A percentile compares a stretch with the other conserved stretches of the same genome.
Evolutionary conservation across 768 basidiomycete species (phyloP).

Genomic region (Termitomyces sp.): DNA sequence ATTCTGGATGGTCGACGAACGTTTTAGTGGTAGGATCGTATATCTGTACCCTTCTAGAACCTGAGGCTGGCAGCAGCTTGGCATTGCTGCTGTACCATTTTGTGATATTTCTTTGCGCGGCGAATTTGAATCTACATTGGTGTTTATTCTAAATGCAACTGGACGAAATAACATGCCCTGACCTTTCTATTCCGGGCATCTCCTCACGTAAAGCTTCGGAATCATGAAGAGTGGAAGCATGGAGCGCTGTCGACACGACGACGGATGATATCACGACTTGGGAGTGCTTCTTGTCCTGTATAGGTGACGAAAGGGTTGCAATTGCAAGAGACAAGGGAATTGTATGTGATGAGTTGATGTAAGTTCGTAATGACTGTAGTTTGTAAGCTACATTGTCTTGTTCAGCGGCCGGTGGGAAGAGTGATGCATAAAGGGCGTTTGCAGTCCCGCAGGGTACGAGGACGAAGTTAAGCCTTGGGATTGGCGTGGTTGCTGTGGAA

Average conservation of each 20-base stretch:
- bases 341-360: constrained; percentile 30
- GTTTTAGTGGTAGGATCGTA: constrained; percentile 49
- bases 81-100: constrained; percentile 65
- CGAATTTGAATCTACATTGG: constrained; percentile 68
- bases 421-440: constrained; percentile 80
- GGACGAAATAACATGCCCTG: neutral
- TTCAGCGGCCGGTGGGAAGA: constrained; percentile 50
- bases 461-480: constrained; percentile 34
- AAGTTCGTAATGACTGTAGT: constrained; percentile 51
- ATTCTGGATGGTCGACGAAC: constrained; percentile 40
- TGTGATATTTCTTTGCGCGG: constrained; percentile 68
- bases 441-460: constrained; percentile 83
- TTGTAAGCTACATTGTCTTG: constrained; percentile 29
- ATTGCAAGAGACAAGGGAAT: constrained; percentile 49
- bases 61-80: constrained; percentile 44
- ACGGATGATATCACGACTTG: constrained; percentile 52
- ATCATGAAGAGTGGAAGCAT: constrained; percentile 79
- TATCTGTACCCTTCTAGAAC: constrained; percentile 38
- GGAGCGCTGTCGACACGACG: constrained; percentile 80
- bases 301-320: constrained; percentile 36
- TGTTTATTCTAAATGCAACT: neutral
- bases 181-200: constrained; percentile 68
- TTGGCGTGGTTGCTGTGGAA: constrained; percentile 12
- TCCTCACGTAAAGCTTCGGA: constrained; percentile 69
- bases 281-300: constrained; percentile 16